Percentiles rank a stretch among this genome's conserved stretches.
These are phyloP conservation scores for Nemophila menziesii DNA, from an alignment of 257 asterid species.

Conservation along the genomic window DNA sequence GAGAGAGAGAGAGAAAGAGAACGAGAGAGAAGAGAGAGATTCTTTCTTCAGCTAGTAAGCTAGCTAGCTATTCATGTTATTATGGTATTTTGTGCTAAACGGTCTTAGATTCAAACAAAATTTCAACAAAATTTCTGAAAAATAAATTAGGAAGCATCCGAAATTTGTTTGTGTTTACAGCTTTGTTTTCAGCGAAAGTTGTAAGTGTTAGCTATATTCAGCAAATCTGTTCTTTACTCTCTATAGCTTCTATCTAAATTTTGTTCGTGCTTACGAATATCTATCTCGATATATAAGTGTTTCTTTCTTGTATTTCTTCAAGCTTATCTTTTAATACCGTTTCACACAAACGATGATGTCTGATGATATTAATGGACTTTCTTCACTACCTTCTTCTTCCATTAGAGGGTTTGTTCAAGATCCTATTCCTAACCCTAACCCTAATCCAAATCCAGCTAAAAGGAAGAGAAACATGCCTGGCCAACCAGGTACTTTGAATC, in stretches of 20 bases:
- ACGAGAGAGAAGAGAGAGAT: too few relatives aligned
- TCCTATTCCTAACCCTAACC: conserved; percentile 38
- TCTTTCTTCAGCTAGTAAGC: conserved; percentile 15
- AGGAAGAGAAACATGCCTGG: conserved; percentile 85
- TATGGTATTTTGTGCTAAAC: conserved; percentile 29
- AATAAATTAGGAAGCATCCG: neutral
- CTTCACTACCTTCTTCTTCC: conserved; percentile 33
- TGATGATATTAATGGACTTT: conserved; percentile 45
- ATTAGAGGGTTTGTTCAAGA: conserved; percentile 56
- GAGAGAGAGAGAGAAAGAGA: too few relatives aligned
- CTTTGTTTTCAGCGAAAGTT: conserved; percentile 25
- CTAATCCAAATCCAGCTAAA: conserved; percentile 40
- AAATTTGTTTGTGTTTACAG: conserved; percentile 8
- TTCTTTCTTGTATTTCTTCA: neutral
- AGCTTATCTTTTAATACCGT: too few relatives aligned
- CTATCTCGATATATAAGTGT: neutral
- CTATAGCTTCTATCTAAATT: conserved; percentile 4
- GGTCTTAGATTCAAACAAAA: conserved; percentile 18
- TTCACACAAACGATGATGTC: conserved; percentile 40
- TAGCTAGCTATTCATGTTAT: conserved; percentile 29
- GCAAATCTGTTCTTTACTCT: conserved; percentile 30
- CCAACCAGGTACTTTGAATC: conserved; percentile 42
- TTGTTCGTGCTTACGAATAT: conserved; percentile 1
- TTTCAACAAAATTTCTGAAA: conserved; percentile 15
- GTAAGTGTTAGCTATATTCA: conserved; percentile 28